Conservation (phyloP, 2,329 filamentous ascomycete species). For the Ascomycota sp. region DNA sequence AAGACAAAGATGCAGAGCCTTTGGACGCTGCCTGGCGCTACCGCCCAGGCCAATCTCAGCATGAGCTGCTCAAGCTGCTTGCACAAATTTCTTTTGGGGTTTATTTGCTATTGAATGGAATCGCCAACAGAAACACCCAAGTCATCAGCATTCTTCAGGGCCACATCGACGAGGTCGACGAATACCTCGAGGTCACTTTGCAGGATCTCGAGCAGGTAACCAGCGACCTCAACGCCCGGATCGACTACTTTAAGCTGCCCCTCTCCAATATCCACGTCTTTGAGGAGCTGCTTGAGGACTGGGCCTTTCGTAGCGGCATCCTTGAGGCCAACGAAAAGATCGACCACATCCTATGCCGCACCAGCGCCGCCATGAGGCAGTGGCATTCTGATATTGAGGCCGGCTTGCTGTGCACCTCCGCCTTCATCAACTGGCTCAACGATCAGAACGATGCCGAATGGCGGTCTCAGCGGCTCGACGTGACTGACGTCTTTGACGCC, state of each 20-base stretch:
- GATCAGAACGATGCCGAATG: constrained; percentile 41
- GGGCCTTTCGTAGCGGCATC: constrained; percentile 61
- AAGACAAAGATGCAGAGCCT: constrained; percentile 45
- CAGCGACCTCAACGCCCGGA: constrained; percentile 59
- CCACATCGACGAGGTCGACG: constrained; percentile 87
- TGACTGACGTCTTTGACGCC: constrained; percentile 58
- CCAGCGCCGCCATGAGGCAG: constrained; percentile 54
- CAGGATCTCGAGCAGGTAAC: constrained; percentile 68
- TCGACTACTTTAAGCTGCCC: constrained; percentile 62
- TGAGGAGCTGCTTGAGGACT: constrained; percentile 71
- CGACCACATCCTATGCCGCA: constrained; percentile 70
- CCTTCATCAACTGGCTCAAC: constrained; percentile 57
- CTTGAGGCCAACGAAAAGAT: constrained; percentile 79
- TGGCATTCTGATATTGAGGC: constrained; percentile 60
- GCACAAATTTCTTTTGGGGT: constrained; percentile 89
- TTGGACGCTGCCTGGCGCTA: constrained; percentile 60
- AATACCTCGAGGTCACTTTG: constrained; percentile 67
- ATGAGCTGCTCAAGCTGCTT: constrained; percentile 76
- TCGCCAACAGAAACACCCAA: constrained; percentile 75
- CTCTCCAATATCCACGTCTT: constrained; percentile 69
- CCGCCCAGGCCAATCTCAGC: constrained; percentile 54
- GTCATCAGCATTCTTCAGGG: constrained; percentile 76
- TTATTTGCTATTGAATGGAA: constrained; percentile 62
- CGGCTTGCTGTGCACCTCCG: constrained; percentile 54
- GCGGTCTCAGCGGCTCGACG: constrained; percentile 38